Evolutionary conservation across 2,329 filamentous ascomycete species (phyloP).

Genomic region (Neofusicoccum cordaticola): DNA sequence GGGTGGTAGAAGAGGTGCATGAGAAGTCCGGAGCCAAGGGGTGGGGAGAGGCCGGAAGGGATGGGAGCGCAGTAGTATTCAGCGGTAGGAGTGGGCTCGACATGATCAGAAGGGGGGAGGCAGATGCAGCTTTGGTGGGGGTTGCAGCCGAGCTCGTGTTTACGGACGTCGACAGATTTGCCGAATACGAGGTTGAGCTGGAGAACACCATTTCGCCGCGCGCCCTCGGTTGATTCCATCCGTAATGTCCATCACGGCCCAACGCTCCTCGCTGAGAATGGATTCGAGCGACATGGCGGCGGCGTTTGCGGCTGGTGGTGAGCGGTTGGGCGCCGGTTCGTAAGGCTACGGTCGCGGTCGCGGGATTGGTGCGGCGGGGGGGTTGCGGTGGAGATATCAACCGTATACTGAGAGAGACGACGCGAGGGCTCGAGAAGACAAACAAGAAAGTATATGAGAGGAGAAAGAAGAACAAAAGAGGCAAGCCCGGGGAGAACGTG

Average conservation of each 20-base stretch:
- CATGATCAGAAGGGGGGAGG: too few species aligned
- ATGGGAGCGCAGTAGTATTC: too few species aligned
- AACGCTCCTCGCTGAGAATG: conserved; percentile 72
- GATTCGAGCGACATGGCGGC: conserved; percentile 70
- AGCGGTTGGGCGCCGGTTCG: neutral
- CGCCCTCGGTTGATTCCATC: conserved; percentile 44
- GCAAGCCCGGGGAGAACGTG: too few species aligned
- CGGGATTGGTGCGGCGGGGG: neutral
- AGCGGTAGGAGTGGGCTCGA: too few species aligned
- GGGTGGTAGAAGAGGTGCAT: conserved; percentile 23
- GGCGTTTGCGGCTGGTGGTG: neutral
- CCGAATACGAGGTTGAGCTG: too few species aligned
- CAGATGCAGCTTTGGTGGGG: too few species aligned
- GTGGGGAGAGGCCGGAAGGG: conserved; percentile 22
- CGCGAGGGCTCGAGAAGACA: too few species aligned
- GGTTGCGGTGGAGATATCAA: neutral
- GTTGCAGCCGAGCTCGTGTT: too few species aligned
- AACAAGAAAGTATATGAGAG: too few species aligned
- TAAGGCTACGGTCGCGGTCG: neutral
- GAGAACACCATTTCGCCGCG: neutral
- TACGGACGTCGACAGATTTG: too few species aligned
- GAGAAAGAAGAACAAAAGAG: too few species aligned
- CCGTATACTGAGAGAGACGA: too few species aligned
- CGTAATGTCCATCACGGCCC: conserved; percentile 68
- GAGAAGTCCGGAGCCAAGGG: conserved; percentile 24